phyloP scores from a whole-genome alignment of 1,284 basidiomycete species.

The Calocybe gambosa region DNA sequence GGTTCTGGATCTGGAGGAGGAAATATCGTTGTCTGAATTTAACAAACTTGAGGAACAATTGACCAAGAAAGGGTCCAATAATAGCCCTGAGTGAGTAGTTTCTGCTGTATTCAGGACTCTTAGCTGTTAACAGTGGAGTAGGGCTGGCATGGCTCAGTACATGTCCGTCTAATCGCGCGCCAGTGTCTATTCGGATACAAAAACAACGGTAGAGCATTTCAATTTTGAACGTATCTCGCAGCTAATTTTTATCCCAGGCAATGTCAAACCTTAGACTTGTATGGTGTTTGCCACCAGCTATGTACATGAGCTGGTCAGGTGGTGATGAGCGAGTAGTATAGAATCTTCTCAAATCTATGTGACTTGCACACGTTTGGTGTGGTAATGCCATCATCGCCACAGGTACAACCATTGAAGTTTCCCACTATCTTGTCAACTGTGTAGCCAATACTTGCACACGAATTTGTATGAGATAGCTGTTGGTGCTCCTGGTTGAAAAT shows the following conservation, averaged over 20 bases:
- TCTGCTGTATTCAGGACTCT: not conserved
- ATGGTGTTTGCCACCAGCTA: not conserved
- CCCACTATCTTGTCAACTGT: not conserved
- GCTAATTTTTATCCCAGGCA: not conserved
- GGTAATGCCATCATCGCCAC: not conserved
- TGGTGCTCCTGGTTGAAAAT: too few species aligned
- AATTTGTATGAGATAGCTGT: not conserved
- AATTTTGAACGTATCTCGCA: not conserved
- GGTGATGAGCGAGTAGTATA: not conserved
- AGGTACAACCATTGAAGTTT: not conserved
- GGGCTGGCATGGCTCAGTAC: conserved; percentile 62
- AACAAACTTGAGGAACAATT: conserved; percentile 84
- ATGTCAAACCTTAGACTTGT: not conserved
- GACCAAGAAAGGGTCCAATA: conserved; percentile 33
- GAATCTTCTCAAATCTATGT: not conserved
- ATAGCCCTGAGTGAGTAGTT: conserved; percentile 35
- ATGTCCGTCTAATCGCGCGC: conserved; percentile 47
- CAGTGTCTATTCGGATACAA: not conserved
- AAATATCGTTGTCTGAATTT: conserved; percentile 86
- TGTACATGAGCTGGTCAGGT: not conserved
- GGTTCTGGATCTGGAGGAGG: conserved; percentile 89
- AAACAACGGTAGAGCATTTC: conserved; percentile 2
- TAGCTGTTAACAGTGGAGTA: not conserved
- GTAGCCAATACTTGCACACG: not conserved
- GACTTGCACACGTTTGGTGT: not conserved